These are phyloP conservation scores for Hortaea sp. DNA, from an alignment of 2,329 filamentous ascomycete genomes.

Conservation along the genomic window DNA sequence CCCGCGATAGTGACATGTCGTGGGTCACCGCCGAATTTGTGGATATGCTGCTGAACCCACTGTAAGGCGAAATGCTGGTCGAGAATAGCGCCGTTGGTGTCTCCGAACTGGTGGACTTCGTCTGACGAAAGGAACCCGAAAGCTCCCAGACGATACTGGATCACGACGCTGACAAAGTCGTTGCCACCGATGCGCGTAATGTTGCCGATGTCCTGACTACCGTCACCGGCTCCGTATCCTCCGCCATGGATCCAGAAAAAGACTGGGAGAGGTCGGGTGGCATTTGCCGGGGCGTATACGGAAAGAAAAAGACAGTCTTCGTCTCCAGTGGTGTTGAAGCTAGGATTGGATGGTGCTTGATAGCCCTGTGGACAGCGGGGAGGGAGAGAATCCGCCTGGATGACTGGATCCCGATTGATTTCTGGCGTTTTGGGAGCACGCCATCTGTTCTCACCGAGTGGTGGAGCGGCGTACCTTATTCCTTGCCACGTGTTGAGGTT, in stretches of 20 bases:
- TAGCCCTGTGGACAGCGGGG: slow-evolving; percentile 14
- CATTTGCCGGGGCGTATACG: slow-evolving; percentile 19
- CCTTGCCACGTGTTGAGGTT: slow-evolving; percentile 1
- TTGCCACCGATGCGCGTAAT: slow-evolving; percentile 40
- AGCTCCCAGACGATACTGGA: slow-evolving; percentile 42
- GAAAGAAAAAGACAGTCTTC: slow-evolving; percentile 28
- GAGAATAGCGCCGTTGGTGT: slow-evolving; percentile 30
- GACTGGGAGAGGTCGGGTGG: slow-evolving; percentile 25
- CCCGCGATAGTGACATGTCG: slow-evolving; percentile 35
- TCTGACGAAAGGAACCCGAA: slow-evolving; percentile 35
- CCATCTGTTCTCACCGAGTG: slow-evolving; percentile 14
- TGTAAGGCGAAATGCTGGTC: slow-evolving; percentile 43
- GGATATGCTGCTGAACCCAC: slow-evolving; percentile 43
- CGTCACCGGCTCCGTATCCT: slow-evolving; percentile 31
- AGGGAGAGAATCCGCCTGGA: slow-evolving; percentile 7
- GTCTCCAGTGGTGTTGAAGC: slow-evolving; percentile 9
- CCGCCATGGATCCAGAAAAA: slow-evolving; percentile 32
- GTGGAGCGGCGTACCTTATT: slow-evolving; percentile 16
- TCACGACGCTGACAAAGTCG: slow-evolving; percentile 38
- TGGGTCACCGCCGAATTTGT: slow-evolving; percentile 36
- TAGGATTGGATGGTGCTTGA: not conserved
- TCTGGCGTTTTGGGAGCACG: slow-evolving; percentile 15
- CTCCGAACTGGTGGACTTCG: slow-evolving; percentile 28
- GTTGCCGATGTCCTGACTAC: slow-evolving; percentile 24
- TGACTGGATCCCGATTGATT: slow-evolving; percentile 11